phyloP scores from a whole-genome alignment of 371 early-diverging fungal species.

The Mortierella sp. region DNA sequence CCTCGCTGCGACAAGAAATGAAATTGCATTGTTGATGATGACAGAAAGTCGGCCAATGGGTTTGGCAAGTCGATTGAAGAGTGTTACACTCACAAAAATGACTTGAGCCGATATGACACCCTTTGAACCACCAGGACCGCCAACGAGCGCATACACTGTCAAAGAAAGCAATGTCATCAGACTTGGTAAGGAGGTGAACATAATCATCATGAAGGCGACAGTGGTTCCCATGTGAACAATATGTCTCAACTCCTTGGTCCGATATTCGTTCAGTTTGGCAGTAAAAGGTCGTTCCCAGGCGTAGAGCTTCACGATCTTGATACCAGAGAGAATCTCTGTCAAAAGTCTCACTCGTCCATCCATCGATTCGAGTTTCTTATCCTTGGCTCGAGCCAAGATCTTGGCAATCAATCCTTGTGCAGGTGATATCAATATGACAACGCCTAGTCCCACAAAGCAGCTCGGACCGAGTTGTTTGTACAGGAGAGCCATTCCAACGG shows the following conservation, averaged over 20 bases:
- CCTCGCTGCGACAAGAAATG: slow-evolving; percentile 30
- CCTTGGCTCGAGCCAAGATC: slow-evolving; percentile 24
- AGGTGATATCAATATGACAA: slow-evolving; percentile 81
- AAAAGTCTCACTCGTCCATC: slow-evolving; percentile 70
- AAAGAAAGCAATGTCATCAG: slow-evolving; percentile 48
- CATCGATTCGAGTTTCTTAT: slow-evolving; percentile 54
- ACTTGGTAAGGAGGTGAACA: slow-evolving; percentile 33
- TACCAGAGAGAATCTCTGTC: slow-evolving; percentile 57
- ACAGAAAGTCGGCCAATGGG: slow-evolving; percentile 28
- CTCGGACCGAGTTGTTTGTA: slow-evolving; percentile 83
- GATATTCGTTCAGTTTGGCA: slow-evolving; percentile 13
- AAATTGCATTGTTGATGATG: slow-evolving; percentile 21
- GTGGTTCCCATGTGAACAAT: slow-evolving; percentile 15
- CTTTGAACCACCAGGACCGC: slow-evolving; percentile 40
- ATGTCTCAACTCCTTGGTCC: slow-evolving; percentile 24
- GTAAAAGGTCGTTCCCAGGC: slow-evolving; percentile 63
- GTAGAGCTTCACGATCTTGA: slow-evolving; percentile 60
- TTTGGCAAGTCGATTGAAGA: slow-evolving; percentile 22
- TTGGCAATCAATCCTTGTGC: slow-evolving; percentile 63
- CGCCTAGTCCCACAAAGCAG: slow-evolving; percentile 84
- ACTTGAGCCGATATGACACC: slow-evolving; percentile 40
- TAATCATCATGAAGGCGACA: slow-evolving; percentile 43
- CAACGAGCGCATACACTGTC: slow-evolving; percentile 22
- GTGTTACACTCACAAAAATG: slow-evolving; percentile 45
- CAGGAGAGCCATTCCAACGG: slow-evolving; percentile 77